Base-by-base conservation (phyloP, 495 filamentous ascomycete species). In the Geoglossum glabrum region DNA sequence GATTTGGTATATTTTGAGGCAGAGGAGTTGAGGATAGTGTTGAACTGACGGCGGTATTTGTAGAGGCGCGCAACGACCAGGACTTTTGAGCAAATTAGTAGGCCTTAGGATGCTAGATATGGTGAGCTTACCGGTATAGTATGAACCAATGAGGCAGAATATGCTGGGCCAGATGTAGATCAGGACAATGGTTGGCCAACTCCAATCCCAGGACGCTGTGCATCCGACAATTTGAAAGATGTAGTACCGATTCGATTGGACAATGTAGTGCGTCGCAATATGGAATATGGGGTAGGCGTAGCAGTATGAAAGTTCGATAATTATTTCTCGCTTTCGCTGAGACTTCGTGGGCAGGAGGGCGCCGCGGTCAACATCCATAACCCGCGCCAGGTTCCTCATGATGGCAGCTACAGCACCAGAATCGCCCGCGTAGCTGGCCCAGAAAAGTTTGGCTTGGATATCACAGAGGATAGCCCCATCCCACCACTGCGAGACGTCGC, bases 391-490 rank as follows among this genome's bases (percentile, higher is more conserved):
- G 47, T 76, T 76, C n/a, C 81, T 79, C 67, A 93, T 83, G 61
- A 95, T 84, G 58, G 80, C 78, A 3, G 74, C 73, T 61, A 79
- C 70, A 62, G 72, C 65, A 28, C 76, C 78, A n/a, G 87, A 74
- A 19, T 80, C 71, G 26, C 76, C 84, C n/a, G 85, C 73, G 56
- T 77, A 78, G 46, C 74, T 68, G 6, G 79, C 82, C 54, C 82
- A 74, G 58, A 82, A 69, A 38, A 89, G 52, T 64, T 88, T 87
- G 54, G 79, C 74, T 66, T 94, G 77, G 27, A 96, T 65, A 68
- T 98, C 92, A 65, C 92, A 98, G 59, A 89, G 79, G 0, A 80
- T 83, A 3, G 70, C 64, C 23, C 92, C 92, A 57, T 76, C 71
- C 75, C 77, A 97, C 82, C 85, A 90, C 5, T 62, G 66, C 0